Conservation (phyloP, 306 rosid species). For the Gillenia trifoliata region DNA sequence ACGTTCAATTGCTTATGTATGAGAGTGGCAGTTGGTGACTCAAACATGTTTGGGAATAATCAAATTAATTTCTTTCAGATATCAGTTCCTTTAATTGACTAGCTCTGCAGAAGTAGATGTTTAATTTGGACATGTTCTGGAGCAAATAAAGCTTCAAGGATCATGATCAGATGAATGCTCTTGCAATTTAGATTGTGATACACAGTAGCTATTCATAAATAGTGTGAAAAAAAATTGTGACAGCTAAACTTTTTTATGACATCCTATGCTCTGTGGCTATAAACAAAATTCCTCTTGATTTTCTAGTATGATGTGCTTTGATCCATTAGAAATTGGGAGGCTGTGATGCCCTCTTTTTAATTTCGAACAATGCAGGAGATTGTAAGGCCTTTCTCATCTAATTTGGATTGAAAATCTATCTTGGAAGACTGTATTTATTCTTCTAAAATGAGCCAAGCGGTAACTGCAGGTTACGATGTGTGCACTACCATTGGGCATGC, state of each 20-base stretch:
- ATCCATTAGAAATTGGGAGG: background rate
- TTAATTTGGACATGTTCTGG: background rate
- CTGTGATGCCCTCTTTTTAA: background rate
- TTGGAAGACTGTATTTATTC: conserved; percentile 1
- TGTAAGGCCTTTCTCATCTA: background rate
- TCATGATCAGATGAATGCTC: background rate
- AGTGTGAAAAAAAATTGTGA: background rate
- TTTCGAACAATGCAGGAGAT: background rate
- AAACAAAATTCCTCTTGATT: background rate
- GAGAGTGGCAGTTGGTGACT: background rate
- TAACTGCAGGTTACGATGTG: conserved; percentile 74
- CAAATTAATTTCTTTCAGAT: background rate
- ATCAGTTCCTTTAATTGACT: background rate
- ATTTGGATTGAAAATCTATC: background rate
- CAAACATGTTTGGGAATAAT: background rate
- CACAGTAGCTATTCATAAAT: background rate
- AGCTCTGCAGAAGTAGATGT: background rate
- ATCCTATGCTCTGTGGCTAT: background rate
- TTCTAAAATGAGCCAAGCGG: conserved; percentile 26
- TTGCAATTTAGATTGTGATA: background rate
- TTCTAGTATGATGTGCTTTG: background rate
- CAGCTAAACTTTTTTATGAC: background rate
- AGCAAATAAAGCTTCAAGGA: background rate
- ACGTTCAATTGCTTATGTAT: background rate
- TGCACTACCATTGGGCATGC: conserved; percentile 67